Percentiles rank a stretch among this genome's conserved stretches.
These are phyloP conservation scores for Cladosporium cucumerinum DNA, from an alignment of 2,329 filamentous ascomycete species.

Conservation along the genomic window DNA sequence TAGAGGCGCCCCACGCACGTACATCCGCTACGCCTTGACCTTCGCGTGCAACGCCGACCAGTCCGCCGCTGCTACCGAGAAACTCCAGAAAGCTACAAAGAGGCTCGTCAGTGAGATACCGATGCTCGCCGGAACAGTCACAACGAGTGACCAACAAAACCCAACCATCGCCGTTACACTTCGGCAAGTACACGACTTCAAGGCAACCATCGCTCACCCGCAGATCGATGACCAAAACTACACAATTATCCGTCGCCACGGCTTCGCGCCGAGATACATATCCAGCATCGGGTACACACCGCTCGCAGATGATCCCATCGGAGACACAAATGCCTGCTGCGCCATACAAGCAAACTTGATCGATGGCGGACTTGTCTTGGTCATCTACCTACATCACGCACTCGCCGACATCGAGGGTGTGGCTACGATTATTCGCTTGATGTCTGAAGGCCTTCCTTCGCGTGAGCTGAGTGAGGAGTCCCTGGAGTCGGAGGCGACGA, in stretches of 20 bases:
- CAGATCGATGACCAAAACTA: slow-evolving; percentile 11
- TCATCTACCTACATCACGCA: slow-evolving; percentile 23
- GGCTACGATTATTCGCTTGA: slow-evolving; percentile 19
- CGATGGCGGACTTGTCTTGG: slow-evolving; percentile 23
- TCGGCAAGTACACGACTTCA: slow-evolving; percentile 17
- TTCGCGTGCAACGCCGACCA: slow-evolving; percentile 19
- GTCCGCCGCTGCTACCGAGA: background rate
- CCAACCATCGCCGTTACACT: slow-evolving; percentile 14
- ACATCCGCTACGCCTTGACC: slow-evolving; percentile 24
- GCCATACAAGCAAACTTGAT: slow-evolving; percentile 25
- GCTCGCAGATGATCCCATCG: slow-evolving; percentile 19
- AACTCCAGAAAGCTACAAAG: slow-evolving; percentile 18
- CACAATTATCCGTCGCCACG: slow-evolving; percentile 10
- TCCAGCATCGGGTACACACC: slow-evolving; percentile 17
- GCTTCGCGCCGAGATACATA: slow-evolving; percentile 20
- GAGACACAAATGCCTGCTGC: slow-evolving; percentile 18
- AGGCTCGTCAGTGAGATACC: slow-evolving; percentile 21
- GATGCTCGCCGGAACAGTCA: slow-evolving; percentile 16
- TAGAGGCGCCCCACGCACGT: slow-evolving; percentile 18
- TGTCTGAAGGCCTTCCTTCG: slow-evolving; percentile 18
- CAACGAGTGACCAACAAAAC: background rate
- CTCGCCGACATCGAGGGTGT: slow-evolving; percentile 23
- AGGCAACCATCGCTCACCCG: slow-evolving; percentile 18
- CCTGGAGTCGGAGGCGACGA: slow-evolving; percentile 8
- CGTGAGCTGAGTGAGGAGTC: slow-evolving; percentile 18